Evolutionary conservation across 2,329 filamentous ascomycete genomes (phyloP).

Genomic region (Apiospora aurea): DNA sequence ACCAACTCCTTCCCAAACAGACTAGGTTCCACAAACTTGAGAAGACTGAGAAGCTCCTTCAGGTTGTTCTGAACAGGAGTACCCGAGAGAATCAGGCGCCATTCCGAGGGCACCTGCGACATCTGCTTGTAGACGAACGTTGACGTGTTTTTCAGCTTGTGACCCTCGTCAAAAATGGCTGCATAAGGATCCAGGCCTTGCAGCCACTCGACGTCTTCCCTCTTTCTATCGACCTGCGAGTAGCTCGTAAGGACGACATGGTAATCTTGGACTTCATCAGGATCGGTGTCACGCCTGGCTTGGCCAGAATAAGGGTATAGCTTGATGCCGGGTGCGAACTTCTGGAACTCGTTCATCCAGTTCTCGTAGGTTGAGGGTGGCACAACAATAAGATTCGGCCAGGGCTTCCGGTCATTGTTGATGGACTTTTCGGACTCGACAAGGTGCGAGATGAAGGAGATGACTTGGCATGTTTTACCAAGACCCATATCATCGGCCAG

Average conservation of each 20-base stretch:
- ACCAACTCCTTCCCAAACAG: slow-evolving; percentile 76
- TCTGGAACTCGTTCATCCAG: slow-evolving; percentile 89
- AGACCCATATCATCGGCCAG: slow-evolving; percentile 97
- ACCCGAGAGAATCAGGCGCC: slow-evolving; percentile 85
- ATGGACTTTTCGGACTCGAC: slow-evolving; percentile 60
- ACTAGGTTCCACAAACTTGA: slow-evolving; percentile 91
- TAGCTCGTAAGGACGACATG: slow-evolving; percentile 68
- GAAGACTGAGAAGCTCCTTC: slow-evolving; percentile 85
- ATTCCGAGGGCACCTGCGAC: slow-evolving; percentile 78
- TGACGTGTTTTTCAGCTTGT: slow-evolving; percentile 87
- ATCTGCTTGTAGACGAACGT: slow-evolving; percentile 84
- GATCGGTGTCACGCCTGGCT: slow-evolving; percentile 66
- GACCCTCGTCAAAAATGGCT: slow-evolving; percentile 90
- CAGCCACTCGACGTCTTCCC: slow-evolving; percentile 59
- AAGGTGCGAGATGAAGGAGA: slow-evolving; percentile 86
- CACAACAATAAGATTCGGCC: slow-evolving; percentile 87
- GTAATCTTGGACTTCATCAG: slow-evolving; percentile 70
- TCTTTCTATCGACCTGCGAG: slow-evolving; percentile 60
- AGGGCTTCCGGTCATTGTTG: slow-evolving; percentile 48
- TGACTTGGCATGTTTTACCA: slow-evolving; percentile 97
- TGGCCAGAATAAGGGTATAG: slow-evolving; percentile 74
- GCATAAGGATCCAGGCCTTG: slow-evolving; percentile 57
- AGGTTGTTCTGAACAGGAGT: slow-evolving; percentile 96
- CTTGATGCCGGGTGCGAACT: slow-evolving; percentile 79
- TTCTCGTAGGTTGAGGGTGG: slow-evolving; percentile 95